A percentile compares a stretch with the other conserved stretches of the same genome.
Evolutionary conservation across 2,329 filamentous ascomycete species (phyloP).

Genomic region (Scolecobasidium constrictum): DNA sequence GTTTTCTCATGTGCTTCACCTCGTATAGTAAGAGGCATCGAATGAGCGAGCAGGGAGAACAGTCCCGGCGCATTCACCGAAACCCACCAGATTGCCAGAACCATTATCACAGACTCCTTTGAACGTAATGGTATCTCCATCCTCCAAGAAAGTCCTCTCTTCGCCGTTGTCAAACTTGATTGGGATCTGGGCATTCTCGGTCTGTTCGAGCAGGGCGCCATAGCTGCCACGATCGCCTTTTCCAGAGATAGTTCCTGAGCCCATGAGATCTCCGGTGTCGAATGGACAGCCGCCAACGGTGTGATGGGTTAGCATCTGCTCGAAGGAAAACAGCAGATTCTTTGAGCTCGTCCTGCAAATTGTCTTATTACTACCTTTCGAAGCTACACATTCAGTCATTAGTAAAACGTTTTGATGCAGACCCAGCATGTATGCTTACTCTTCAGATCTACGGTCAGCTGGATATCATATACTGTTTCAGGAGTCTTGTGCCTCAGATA

Average conservation of each 20-base stretch:
- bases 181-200: constrained; percentile 53
- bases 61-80: constrained; percentile 59
- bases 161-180: constrained; percentile 54
- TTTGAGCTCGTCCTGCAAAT: constrained; percentile 31
- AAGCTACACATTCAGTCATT: constrained; percentile 10
- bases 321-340: constrained; percentile 45
- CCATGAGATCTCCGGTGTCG: constrained; percentile 62
- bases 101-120: constrained; percentile 50
- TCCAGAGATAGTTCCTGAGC: constrained; percentile 70
- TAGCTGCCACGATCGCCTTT: constrained; percentile 49
- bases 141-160: constrained; percentile 59
- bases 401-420: constrained; percentile 10
- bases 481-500: constrained; percentile 53
- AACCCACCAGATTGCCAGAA: constrained; percentile 59
- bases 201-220: constrained; percentile 65
- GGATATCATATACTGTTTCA: constrained; percentile 57
- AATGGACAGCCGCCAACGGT: constrained; percentile 51
- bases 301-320: constrained; percentile 28
- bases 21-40: not conserved
- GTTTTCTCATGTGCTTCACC: no score
- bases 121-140: constrained; percentile 50
- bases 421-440: constrained; percentile 24
- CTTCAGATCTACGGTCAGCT: constrained; percentile 50
- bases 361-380: constrained; percentile 32
- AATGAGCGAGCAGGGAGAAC: constrained; percentile 38